Conservation (phyloP, 2,329 filamentous ascomycete species). For the Ceratocystis variospora region DNA sequence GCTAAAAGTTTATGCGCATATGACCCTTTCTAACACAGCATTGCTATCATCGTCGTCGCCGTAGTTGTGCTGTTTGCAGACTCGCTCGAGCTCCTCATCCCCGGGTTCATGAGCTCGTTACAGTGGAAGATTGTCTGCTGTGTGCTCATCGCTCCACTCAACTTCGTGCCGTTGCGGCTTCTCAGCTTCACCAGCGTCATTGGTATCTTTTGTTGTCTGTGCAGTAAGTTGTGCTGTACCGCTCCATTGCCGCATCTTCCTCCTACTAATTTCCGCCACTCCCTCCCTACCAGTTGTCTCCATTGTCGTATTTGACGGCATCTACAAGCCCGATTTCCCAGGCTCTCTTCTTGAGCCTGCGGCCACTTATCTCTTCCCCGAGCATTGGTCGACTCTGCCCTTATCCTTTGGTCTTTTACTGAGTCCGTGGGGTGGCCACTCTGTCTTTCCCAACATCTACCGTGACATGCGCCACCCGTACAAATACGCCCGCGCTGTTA, state of each 20-base stretch:
- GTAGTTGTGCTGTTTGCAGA: constrained; percentile 80
- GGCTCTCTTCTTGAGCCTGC: constrained; percentile 76
- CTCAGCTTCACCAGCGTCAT: constrained; percentile 84
- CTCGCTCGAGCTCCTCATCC: constrained; percentile 66
- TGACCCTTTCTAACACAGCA: not conserved
- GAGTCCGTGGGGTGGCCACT: constrained; percentile 53
- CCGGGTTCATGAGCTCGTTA: constrained; percentile 47
- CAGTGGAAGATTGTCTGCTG: constrained; percentile 81
- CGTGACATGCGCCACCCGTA: constrained; percentile 58
- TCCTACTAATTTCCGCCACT: not conserved
- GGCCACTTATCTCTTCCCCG: constrained; percentile 65
- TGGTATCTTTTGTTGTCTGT: constrained; percentile 80
- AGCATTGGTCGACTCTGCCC: constrained; percentile 75
- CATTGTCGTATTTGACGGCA: constrained; percentile 72
- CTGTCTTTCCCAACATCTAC: constrained; percentile 67
- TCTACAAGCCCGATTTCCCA: constrained; percentile 63
- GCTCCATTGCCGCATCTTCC: not conserved
- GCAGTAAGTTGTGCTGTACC: constrained; percentile 47
- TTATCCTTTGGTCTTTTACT: constrained; percentile 83
- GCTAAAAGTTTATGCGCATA: not conserved
- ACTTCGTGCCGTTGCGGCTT: constrained; percentile 68
- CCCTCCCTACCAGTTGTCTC: constrained; percentile 48
- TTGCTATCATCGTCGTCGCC: not conserved
- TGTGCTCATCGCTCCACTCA: constrained; percentile 62
- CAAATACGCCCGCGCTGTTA: constrained; percentile 63